Percentiles rank a stretch among this genome's conserved stretches.
phyloP scores from a whole-genome alignment of 2,329 filamentous ascomycete species.

The Pseudogymnoascus sp. region DNA sequence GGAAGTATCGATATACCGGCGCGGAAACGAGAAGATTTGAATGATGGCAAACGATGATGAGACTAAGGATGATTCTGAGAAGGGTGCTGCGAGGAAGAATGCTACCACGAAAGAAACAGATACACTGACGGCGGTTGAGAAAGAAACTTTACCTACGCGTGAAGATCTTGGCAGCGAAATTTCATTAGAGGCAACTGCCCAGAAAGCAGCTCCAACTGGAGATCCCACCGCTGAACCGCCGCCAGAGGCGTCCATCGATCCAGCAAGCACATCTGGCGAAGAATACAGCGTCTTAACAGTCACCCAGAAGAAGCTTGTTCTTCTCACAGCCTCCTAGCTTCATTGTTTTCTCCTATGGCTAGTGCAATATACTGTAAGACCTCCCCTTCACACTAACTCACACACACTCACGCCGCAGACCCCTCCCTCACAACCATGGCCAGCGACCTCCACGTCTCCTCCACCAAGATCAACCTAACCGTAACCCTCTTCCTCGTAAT shows the following conservation, averaged over 20 bases:
- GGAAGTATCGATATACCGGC: neutral
- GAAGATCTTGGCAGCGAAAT: neutral
- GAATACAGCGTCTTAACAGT: conserved; percentile 13
- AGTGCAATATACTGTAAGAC: conserved; percentile 48
- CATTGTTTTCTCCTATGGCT: conserved; percentile 51
- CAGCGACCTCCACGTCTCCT: conserved; percentile 26
- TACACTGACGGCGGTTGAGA: neutral
- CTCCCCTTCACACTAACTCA: conserved; percentile 39
- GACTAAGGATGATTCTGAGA: neutral
- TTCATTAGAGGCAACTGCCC: neutral
- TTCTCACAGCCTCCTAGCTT: conserved; percentile 44
- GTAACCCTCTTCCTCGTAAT: conserved; percentile 32
- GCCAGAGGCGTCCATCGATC: neutral
- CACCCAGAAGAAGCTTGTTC: conserved; percentile 39
- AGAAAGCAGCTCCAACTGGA: neutral
- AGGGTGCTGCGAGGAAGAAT: neutral
- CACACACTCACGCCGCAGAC: conserved; percentile 33
- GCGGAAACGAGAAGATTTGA: neutral
- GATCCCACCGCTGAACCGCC: neutral
- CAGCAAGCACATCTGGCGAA: neutral
- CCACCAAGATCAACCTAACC: conserved; percentile 15
- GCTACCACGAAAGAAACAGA: neutral
- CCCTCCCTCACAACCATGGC: conserved; percentile 32
- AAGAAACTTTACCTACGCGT: neutral
- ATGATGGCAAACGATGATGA: no score